phyloP scores from a whole-genome alignment of 169 alveolate species.

The Cryptosporidium sp. region DNA sequence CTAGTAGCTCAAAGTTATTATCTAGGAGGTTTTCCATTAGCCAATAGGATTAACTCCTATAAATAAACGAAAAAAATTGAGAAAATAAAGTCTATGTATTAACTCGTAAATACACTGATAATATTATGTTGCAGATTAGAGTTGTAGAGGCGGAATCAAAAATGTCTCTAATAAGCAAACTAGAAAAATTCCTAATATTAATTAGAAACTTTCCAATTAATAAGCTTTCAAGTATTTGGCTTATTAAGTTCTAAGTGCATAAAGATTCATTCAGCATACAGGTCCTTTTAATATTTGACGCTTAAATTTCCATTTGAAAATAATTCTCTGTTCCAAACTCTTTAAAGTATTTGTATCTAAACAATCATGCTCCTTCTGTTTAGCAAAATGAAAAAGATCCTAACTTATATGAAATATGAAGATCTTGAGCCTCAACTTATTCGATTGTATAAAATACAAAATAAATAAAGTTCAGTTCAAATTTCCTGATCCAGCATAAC shows the following conservation, averaged over 20 bases:
- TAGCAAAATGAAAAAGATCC: background rate
- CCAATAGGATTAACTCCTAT: constrained; percentile 22
- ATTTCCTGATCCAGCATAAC: constrained; percentile 20
- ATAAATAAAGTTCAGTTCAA: constrained; percentile 10
- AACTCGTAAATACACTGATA: constrained; percentile 9
- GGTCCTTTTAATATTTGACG: background rate
- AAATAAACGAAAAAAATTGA: background rate
- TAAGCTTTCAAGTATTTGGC: background rate
- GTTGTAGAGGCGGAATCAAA: background rate
- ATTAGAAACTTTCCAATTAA: constrained; percentile 10
- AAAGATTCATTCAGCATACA: constrained; percentile 22
- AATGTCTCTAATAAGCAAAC: background rate
- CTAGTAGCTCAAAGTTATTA: constrained; percentile 49
- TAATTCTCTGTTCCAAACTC: constrained; percentile 24
- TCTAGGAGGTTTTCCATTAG: constrained; percentile 68
- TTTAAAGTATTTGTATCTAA: constrained; percentile 6
- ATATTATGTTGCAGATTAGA: background rate
- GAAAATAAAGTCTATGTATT: background rate
- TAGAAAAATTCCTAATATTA: background rate
- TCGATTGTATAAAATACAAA: background rate
- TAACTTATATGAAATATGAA: background rate
- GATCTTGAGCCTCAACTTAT: constrained; percentile 3
- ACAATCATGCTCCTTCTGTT: constrained; percentile 19
- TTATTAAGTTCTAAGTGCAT: constrained; percentile 7
- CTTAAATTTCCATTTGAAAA: constrained; percentile 21